Conservation (phyloP, 768 basidiomycete species). For the Lentinula sp. region DNA sequence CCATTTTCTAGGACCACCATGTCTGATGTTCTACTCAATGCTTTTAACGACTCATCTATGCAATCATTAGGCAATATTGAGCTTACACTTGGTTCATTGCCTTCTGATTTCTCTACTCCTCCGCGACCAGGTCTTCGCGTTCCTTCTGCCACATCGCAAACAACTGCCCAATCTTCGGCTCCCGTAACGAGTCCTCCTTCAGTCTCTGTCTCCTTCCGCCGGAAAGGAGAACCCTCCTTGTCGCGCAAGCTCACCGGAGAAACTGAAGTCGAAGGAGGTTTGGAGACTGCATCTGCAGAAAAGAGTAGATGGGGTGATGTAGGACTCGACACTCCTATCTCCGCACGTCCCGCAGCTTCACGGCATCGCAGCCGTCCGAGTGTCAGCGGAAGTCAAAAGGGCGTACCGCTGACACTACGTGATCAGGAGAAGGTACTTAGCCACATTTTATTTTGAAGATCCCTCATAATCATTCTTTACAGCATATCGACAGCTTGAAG, state of each 20-base stretch:
- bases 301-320: conserved; percentile 37
- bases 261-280: conserved; percentile 27
- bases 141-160: conserved; percentile 44
- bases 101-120: conserved; percentile 51
- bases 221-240: conserved; percentile 33
- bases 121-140: conserved; percentile 32
- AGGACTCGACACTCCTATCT: conserved; percentile 44
- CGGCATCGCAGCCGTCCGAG: conserved; percentile 29
- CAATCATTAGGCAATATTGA: conserved; percentile 48
- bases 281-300: conserved; percentile 50
- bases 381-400: conserved; percentile 32
- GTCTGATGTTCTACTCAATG: conserved; percentile 3
- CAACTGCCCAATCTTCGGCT: conserved; percentile 47
- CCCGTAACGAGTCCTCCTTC: conserved; percentile 47
- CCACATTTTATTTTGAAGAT: neutral
- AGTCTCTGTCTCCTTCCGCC: conserved; percentile 24
- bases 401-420: conserved; percentile 67
- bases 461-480: neutral
- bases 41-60: conserved; percentile 29
- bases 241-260: conserved; percentile 31
- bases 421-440: conserved; percentile 88
- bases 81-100: conserved; percentile 52
- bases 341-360: conserved; percentile 26
- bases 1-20: neutral
- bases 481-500: conserved; percentile 95